Conservation (phyloP, 2,329 filamentous ascomycete species). For the Gnomoniopsis smithogilvyi region DNA sequence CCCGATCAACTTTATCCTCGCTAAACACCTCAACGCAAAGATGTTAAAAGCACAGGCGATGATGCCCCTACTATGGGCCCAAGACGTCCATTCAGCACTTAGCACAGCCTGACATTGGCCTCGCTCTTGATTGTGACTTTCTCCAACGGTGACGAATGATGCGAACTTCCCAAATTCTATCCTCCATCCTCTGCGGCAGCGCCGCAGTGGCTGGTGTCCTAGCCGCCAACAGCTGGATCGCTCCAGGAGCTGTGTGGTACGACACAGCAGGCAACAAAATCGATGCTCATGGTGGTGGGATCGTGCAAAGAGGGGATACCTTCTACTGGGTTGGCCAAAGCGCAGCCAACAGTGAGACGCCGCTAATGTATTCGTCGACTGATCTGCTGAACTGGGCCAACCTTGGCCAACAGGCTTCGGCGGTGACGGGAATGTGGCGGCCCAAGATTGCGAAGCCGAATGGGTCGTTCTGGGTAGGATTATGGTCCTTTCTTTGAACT, state of each 20-base stretch:
- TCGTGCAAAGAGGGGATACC: constrained; percentile 32
- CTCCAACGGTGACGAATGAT: neutral
- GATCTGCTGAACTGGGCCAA: constrained; percentile 39
- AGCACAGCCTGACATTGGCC: too few relatives aligned
- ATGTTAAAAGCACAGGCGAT: too few relatives aligned
- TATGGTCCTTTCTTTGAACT: neutral
- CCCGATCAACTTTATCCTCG: too few relatives aligned
- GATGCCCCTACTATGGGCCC: too few relatives aligned
- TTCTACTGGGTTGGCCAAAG: constrained; percentile 40
- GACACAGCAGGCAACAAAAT: constrained; percentile 36
- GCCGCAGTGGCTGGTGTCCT: constrained; percentile 1
- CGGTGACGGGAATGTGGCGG: constrained; percentile 35
- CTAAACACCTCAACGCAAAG: too few relatives aligned
- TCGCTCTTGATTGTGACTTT: too few relatives aligned
- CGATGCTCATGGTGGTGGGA: constrained; percentile 37
- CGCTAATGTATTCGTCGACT: constrained; percentile 36
- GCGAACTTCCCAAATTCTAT: neutral
- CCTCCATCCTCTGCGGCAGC: neutral
- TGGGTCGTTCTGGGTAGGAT: constrained; percentile 32
- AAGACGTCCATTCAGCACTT: too few relatives aligned
- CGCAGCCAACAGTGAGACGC: constrained; percentile 31
- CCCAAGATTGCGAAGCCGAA: constrained; percentile 39
- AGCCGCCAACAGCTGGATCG: constrained; percentile 31
- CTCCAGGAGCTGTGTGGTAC: constrained; percentile 35
- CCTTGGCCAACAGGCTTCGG: constrained; percentile 29